Evolutionary conservation across 257 asterid genomes (phyloP), one percentile per base, ranked within the genome.

Genomic region (Oldenlandia corymbosa): DNA sequence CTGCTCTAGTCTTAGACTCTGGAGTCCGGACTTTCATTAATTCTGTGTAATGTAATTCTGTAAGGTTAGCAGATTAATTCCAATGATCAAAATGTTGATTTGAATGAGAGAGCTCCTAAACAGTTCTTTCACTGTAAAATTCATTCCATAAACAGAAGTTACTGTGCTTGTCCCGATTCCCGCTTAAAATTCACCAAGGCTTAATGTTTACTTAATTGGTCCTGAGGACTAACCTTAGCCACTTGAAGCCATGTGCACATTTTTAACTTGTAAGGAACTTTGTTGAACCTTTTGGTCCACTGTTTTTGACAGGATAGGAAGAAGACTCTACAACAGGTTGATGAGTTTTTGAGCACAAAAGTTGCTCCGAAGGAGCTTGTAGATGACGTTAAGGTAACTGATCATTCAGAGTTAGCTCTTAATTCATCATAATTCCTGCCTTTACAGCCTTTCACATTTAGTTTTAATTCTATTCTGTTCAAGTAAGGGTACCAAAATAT

Each of bases 351-450:
- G 75, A 79, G 69, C 79, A 78, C 85, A 1, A 80, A 85, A 80
- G 76, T 93, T 62, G 96, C 87, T 52, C 87, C 95, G 24, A 80
- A 80, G 67, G 97, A 93, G 78, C 83, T 93, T 45, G 88, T 77
- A 60, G 97, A 85, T 60, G 99, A 93, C 67, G 83, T 93, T 64
- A 86, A 87, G 95, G 99, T 90, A 74, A 66, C 26, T 7, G 11
- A 68, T 37, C 16, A 2, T 27, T 16, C 54, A 57, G 42, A 18
- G 17, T 41, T 59, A 10, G 45, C 42, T 36, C 46, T 59, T 46
- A 26, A 36, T 18, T 26, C 13, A 26, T 18, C 17, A 11, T 18
- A 12, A 28, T 21, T 67, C 27, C 23, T 39, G 16, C 59, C 18
- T 21, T 5, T 56, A 2, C 31, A 23, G 30, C n/a, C n/a, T n/a